Evolutionary conservation across 495 filamentous ascomycete species (phyloP).

Genomic region (Neurospora cerealis): DNA sequence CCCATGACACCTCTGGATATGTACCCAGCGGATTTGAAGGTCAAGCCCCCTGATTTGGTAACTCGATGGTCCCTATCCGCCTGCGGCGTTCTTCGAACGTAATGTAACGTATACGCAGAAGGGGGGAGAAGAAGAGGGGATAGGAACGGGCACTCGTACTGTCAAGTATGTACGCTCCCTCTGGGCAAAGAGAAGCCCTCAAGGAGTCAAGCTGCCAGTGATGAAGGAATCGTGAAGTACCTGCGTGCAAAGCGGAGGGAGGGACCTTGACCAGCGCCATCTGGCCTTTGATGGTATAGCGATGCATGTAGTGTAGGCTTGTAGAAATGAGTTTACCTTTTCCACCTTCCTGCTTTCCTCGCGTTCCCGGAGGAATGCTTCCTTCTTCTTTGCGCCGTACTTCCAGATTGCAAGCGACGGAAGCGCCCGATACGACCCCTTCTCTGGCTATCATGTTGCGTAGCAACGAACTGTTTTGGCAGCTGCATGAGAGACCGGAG

Average conservation of each 20-base stretch:
- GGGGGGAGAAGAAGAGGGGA: not conserved
- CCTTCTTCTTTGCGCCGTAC: not conserved
- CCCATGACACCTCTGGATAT: not conserved
- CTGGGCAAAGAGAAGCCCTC: not conserved
- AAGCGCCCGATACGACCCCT: not conserved
- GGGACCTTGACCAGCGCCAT: not conserved
- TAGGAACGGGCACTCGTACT: not conserved
- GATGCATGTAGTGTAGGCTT: not conserved
- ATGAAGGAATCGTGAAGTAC: not conserved
- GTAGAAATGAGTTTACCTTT: not conserved
- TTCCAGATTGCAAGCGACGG: not conserved
- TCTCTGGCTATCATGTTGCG: not conserved
- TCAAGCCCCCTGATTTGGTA: not conserved
- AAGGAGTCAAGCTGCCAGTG: not conserved
- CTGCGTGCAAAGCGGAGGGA: not conserved
- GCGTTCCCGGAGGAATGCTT: not conserved
- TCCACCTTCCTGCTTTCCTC: not conserved
- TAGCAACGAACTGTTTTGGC: not conserved
- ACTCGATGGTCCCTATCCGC: not conserved
- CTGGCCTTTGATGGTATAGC: not conserved
- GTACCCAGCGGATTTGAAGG: not conserved
- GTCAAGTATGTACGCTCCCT: too few relatives aligned
- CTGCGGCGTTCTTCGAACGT: not conserved
- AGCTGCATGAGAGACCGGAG: not conserved
- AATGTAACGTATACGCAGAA: not conserved